Evolutionary conservation across 177 flowering plant species (phyloP), one percentile per base, ranked within the genome.

Genomic region (Telopea speciosissima): DNA sequence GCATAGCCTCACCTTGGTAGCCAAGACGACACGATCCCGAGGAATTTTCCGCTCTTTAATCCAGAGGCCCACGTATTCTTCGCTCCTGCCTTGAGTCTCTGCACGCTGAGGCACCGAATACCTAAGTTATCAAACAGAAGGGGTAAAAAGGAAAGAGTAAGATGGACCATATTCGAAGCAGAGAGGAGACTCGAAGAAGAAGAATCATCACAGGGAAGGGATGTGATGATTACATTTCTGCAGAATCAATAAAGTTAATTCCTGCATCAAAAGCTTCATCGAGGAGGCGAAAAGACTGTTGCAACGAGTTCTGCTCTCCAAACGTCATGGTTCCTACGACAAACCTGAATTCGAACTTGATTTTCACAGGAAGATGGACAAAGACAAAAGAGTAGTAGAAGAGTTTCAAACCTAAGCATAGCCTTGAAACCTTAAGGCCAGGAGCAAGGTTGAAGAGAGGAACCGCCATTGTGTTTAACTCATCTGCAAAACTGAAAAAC

Each of bases 81-180:
- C 96, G 67, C 97, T 92, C 81, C 85, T 85, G 42, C 97, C 97
- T 54, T 90, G 94, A 28, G 92, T 89, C 68, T 83, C 85, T 4
- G 94, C 83, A 2, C 88, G 83, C 81, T 92, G 97, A 66, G 94
- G 96, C 76, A 92, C 92, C 16, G 96, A 96, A 80, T 92, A 92
- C 95, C 95, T 90, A 62, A 60, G 36, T 6, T 49, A 62, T 14
- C 9, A 36, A 36, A 36, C 6, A 36, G 40, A 36, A 36, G 40
- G 33, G 33, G 5, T 31, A 31, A 31, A 31, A 31, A 31, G 33
- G 33, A 31, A 5, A 31, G 33, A 31, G 33, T 31, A 31, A 31
- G 33, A 31, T 31, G 33, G 5, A 31, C 8, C 8, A 36, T 36
- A 36, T 36, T 33, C 36, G 22, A 59, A 40, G 36, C 24, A 12